Percentiles rank a stretch among this genome's conserved stretches.
Conservation (phyloP, 2,329 filamentous ascomycete species). For the Septoria petroselini region DNA sequence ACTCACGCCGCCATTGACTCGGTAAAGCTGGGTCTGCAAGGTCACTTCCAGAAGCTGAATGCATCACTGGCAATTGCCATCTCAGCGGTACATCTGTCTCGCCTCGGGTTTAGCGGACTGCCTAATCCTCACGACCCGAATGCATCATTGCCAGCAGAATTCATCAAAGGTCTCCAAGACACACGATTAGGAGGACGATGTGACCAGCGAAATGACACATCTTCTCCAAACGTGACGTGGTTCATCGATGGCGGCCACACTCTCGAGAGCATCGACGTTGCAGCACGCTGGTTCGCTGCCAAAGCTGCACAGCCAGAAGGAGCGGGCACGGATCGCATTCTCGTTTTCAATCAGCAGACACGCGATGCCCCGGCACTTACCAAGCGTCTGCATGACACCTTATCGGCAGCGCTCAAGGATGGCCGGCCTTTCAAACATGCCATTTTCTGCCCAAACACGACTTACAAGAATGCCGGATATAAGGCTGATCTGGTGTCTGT, state of each 20-base stretch:
- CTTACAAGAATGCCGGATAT: slow-evolving; percentile 60
- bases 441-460: slow-evolving; percentile 77
- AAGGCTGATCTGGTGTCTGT: slow-evolving; percentile 62
- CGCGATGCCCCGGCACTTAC: slow-evolving; percentile 69
- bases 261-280: slow-evolving; percentile 72
- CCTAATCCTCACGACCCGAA: slow-evolving; percentile 42
- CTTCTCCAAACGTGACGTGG: slow-evolving; percentile 60
- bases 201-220: slow-evolving; percentile 60
- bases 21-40: slow-evolving; percentile 57
- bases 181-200: slow-evolving; percentile 74
- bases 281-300: slow-evolving; percentile 70
- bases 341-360: slow-evolving; percentile 93
- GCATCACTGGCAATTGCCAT: slow-evolving; percentile 60
- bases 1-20: slow-evolving; percentile 48
- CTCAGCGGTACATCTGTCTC: slow-evolving; percentile 57
- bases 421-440: slow-evolving; percentile 63
- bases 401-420: slow-evolving; percentile 44
- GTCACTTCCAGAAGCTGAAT: slow-evolving; percentile 62
- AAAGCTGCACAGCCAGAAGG: slow-evolving; percentile 34
- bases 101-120: slow-evolving; percentile 43
- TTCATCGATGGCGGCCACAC: slow-evolving; percentile 88
- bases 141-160: slow-evolving; percentile 55
- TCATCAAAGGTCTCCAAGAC: slow-evolving; percentile 62
- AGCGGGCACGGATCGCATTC: slow-evolving; percentile 47
- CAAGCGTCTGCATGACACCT: slow-evolving; percentile 57